Evolutionary conservation across 441 rosid genomes (phyloP), one percentile per base, ranked within the genome.

Genomic region (Gossypium trilobum): DNA sequence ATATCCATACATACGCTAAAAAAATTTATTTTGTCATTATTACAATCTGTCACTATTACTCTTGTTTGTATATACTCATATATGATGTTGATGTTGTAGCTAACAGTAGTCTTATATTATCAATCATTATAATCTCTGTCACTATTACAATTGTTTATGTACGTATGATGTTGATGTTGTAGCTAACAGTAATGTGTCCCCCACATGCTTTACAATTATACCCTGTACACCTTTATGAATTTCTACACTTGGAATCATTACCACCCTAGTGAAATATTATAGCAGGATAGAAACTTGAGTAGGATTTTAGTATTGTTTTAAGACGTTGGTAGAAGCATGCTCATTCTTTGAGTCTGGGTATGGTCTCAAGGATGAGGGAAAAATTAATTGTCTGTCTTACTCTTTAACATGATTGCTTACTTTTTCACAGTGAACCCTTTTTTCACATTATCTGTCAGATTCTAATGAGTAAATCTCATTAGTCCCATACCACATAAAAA

Each of bases 361-460:
- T 50, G 74, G 59, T 16, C 77, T 57, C 73, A 27, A 36, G 42
- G 42, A 36, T 36, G 42, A 36, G 42, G 42, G 42, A 36, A 36
- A 36, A 36, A 22, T 14, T 19, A 71, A 42, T 51, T 58, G 62
- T 22, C 31, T 63, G 70, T 73, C 72, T 70, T 73, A 20, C 68
- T 52, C 46, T 71, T 4, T 22, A 36, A 4, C 68, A 80, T 74
- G 65, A 82, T 80, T 75, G 70, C 75, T 68, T 50, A 67, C 76
- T 74, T 78, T 72, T 57, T 76, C 10, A 39, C 68, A 54, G 69
- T 66, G 17, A 19, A 54, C 19, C 16, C 8, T 42, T 79, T 73
- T 68, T 54, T 16, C 29, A 58, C 75, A 72, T 63, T 64, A 44
- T 58, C 27, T 78, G 77, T 80, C 82, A 77, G 84, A 65, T 67